These are phyloP conservation scores for Solanum pimpinellifolium DNA, from an alignment of 257 asterid genomes.

Conservation along the genomic window DNA sequence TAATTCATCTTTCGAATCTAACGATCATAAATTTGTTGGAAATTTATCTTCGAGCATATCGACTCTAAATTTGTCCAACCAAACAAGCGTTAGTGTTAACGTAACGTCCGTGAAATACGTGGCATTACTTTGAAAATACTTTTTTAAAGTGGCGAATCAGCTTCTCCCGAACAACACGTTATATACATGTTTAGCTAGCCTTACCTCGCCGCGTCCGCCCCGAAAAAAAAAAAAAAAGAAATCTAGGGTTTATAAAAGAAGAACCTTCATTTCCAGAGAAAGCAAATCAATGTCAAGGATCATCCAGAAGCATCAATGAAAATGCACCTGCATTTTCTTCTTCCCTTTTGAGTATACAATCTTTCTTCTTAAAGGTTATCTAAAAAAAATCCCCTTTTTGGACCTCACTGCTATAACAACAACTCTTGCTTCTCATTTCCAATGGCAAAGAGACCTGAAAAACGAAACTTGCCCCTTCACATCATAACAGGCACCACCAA, in stretches of 20 bases:
- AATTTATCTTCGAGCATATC: neutral
- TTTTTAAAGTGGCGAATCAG: neutral
- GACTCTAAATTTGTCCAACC: neutral
- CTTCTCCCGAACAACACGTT: neutral
- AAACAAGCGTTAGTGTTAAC: neutral
- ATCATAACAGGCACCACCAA: constrained; percentile 49
- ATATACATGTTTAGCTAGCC: neutral
- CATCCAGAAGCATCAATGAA: neutral
- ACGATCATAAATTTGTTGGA: neutral
- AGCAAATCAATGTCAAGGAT: neutral
- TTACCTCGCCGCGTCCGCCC: neutral
- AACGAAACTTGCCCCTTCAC: constrained; percentile 31
- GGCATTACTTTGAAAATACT: neutral
- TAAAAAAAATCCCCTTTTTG: neutral
- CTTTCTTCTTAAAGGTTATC: neutral
- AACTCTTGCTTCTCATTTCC: neutral
- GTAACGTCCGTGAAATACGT: neutral
- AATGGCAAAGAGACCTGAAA: constrained; percentile 45
- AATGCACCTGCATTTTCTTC: neutral
- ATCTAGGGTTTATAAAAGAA: neutral
- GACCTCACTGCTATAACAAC: neutral
- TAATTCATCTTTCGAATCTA: neutral
- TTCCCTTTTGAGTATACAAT: neutral
- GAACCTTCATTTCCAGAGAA: neutral
- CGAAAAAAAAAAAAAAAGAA: neutral